Percentiles rank a stretch among this genome's conserved stretches.
Evolutionary conservation across 2,329 filamentous ascomycete species (phyloP).

Genomic region (Microsporum canis): DNA sequence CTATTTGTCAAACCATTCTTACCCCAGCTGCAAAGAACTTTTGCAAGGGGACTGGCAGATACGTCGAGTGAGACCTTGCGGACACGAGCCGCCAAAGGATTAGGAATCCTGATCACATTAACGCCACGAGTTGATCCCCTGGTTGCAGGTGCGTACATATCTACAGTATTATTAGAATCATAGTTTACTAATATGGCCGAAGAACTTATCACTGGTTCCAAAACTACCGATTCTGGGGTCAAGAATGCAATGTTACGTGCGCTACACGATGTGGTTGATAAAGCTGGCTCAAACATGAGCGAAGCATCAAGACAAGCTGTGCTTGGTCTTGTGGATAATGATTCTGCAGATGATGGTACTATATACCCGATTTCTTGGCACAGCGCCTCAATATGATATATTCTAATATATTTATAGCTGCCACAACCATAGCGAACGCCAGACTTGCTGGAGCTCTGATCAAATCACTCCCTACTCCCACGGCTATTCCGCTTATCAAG

Average conservation of each 20-base stretch:
- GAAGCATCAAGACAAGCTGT: constrained; percentile 80
- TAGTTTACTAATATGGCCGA: constrained; percentile 18
- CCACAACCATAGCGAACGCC: constrained; percentile 80
- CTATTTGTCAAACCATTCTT: constrained; percentile 91
- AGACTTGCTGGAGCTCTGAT: constrained; percentile 81
- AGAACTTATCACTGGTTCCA: constrained; percentile 90
- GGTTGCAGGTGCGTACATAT: constrained; percentile 45
- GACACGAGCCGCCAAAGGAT: constrained; percentile 77
- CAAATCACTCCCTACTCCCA: constrained; percentile 67
- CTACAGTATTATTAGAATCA: not conserved
- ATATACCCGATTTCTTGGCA: constrained; percentile 15
- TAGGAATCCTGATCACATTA: constrained; percentile 90
- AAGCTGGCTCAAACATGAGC: constrained; percentile 89
- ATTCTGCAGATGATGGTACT: constrained; percentile 62
- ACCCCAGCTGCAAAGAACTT: constrained; percentile 90
- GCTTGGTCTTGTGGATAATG: constrained; percentile 75
- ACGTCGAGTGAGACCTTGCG: constrained; percentile 80
- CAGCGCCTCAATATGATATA: not conserved
- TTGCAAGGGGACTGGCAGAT: constrained; percentile 91
- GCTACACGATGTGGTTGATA: constrained; percentile 89
- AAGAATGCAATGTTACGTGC: constrained; percentile 95
- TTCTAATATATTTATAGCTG: constrained; percentile 30
- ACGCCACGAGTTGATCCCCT: constrained; percentile 92
- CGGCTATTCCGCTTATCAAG: constrained; percentile 50
- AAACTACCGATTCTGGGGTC: constrained; percentile 76